Evolutionary conservation across 2,329 filamentous ascomycete genomes (phyloP), one percentile per base, ranked within the genome.

Genomic region (Parastagonospora avenae): DNA sequence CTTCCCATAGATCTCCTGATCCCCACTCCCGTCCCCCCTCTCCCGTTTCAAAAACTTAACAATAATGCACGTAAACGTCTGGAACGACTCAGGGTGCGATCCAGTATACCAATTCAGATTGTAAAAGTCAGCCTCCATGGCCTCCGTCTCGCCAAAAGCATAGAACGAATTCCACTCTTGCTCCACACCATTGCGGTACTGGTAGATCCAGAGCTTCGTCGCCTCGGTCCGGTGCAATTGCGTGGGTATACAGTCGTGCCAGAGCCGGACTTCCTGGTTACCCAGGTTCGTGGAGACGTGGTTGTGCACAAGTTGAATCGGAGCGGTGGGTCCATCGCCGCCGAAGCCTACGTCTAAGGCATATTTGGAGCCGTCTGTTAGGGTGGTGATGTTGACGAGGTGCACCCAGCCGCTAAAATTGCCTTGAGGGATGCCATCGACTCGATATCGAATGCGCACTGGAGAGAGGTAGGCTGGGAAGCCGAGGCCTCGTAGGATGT

Each of bases 331-430:
- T 7, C 83, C 82, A 60, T 86, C 82, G 15, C 82, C 83, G 40
- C 87, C 87, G 62, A 89, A 89, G 4, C 80, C 84, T 9, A 86
- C 82, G 64, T 90, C 87, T 8, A 84, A 68, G 62, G 81, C 72
- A 70, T 80, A 86, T 49, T 76, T 74, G 27, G 77, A 76, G 33
- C 74, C 75, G 5, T 76, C 72, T 16, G 76, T 65, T 30, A 89
- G 74, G 1, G 78, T 81, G 36, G 87, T 79, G 45, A 88, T 83
- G 59, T 85, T 82, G 39, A 87, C 77, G 63, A 88, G 82, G 67
- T 89, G 85, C 11, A 79, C 75, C 83, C 83, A 80, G 19, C 81
- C 76, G 0, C 71, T 64, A 64, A 77, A 85, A 12, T 74, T 71
- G 14, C 75, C 75, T 39, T 69, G 58, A 62, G 66, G 59, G 48